Evolutionary conservation across 345 rosid genomes (phyloP).

Genomic region (Diplotaxis tenuifolia): DNA sequence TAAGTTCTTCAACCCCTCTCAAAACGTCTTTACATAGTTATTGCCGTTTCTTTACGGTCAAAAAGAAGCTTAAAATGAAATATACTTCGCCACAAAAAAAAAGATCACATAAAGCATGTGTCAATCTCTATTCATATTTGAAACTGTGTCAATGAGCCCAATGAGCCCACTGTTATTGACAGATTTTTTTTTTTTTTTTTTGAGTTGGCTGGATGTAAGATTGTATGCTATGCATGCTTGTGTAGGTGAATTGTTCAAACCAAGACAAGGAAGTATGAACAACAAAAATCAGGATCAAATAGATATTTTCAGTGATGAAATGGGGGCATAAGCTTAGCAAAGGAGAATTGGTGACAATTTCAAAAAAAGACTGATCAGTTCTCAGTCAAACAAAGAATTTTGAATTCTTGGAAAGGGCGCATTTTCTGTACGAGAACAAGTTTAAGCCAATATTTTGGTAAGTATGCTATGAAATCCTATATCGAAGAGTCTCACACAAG

Average conservation of each 20-base stretch:
- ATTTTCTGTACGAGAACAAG: no score
- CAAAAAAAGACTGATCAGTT: no score
- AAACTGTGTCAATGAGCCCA: background rate
- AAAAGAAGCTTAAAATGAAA: conserved; percentile 6
- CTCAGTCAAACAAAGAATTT: no score
- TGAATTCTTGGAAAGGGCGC: no score
- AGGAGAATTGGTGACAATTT: no score
- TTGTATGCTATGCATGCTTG: background rate
- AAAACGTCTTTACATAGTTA: conserved; percentile 7
- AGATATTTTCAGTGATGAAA: background rate
- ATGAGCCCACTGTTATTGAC: no score
- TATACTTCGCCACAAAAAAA: background rate
- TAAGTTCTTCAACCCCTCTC: background rate
- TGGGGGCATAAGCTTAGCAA: background rate
- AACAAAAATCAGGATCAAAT: background rate
- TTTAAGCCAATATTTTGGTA: no score
- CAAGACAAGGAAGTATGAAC: background rate
- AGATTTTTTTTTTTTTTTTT: no score
- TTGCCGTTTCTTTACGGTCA: background rate
- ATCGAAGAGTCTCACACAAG: no score
- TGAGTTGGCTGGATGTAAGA: background rate
- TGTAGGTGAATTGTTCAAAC: background rate
- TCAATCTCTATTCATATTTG: conserved; percentile 14
- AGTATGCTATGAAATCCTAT: no score
- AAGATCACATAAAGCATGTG: background rate